A percentile compares a stretch with the other conserved stretches of the same genome.
Evolutionary conservation across 352 stramenopile genomes (phyloP).

Genomic region (Pythium pyrilobum): DNA sequence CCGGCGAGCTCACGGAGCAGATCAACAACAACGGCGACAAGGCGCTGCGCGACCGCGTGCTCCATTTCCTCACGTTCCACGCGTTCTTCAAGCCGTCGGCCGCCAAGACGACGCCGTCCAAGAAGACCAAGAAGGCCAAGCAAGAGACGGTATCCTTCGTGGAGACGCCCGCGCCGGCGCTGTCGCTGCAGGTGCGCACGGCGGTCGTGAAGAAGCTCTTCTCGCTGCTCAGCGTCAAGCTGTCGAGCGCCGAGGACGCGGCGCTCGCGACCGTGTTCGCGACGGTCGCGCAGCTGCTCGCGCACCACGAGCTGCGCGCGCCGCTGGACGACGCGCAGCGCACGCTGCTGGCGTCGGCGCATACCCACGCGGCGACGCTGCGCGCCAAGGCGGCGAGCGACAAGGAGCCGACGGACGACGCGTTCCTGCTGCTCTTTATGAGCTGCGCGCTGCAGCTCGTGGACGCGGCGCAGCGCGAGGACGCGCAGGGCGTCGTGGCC

Average conservation of each 20-base stretch:
- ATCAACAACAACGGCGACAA: constrained; percentile 9
- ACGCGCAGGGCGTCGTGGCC: constrained; percentile 43
- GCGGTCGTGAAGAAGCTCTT: constrained; percentile 63
- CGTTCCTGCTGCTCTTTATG: constrained; percentile 72
- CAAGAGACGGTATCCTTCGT: constrained; percentile 10
- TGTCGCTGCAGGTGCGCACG: constrained; percentile 40
- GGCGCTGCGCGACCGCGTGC: constrained; percentile 32
- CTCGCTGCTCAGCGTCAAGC: constrained; percentile 50
- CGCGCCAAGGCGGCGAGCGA: constrained; percentile 20
- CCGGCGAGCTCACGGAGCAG: constrained; percentile 38
- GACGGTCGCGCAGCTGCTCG: constrained; percentile 30
- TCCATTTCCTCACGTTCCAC: constrained; percentile 67
- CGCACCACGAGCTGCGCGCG: constrained; percentile 31
- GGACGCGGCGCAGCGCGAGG: constrained; percentile 54
- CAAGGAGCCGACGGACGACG: constrained; percentile 43
- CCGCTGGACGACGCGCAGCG: constrained; percentile 31
- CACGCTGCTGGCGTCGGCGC: constrained; percentile 29
- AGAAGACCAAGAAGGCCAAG: constrained; percentile 27
- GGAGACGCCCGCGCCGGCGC: constrained; percentile 24
- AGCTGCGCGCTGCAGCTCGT: constrained; percentile 69
- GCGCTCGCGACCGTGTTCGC: constrained; percentile 47
- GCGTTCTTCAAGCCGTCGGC: constrained; percentile 46
- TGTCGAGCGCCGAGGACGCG: constrained; percentile 33
- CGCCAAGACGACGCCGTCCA: constrained; percentile 19
- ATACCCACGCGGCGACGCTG: constrained; percentile 27